Conservation (phyloP, 1,139 yeast genomes). For the Suhomyces bribrorum region DNA sequence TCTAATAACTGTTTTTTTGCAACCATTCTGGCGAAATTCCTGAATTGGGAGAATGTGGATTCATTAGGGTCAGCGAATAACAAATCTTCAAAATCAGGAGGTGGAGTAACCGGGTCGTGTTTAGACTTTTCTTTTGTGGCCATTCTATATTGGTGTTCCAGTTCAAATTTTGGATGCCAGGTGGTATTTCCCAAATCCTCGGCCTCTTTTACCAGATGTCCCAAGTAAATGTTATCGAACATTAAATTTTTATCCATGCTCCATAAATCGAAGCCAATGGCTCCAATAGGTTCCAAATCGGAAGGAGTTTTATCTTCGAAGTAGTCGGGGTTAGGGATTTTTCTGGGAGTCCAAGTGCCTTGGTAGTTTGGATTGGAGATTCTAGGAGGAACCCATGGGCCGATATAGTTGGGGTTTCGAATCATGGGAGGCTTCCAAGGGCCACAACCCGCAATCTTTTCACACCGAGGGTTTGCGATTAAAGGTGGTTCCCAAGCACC, state of each 20-base stretch:
- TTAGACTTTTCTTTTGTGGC: constrained; percentile 29
- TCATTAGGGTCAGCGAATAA: constrained; percentile 24
- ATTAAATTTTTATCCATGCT: constrained; percentile 73
- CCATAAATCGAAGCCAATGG: constrained; percentile 89
- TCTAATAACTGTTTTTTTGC: constrained; percentile 25
- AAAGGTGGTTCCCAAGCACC: constrained; percentile 79
- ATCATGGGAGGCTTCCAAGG: constrained; percentile 58
- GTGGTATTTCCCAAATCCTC: constrained; percentile 80
- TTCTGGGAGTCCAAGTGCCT: constrained; percentile 78
- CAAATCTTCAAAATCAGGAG: constrained; percentile 40
- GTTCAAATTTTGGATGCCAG: constrained; percentile 57
- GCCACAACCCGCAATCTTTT: constrained; percentile 70
- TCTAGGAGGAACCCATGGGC: constrained; percentile 73
- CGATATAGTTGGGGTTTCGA: constrained; percentile 69
- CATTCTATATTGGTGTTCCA: constrained; percentile 51
- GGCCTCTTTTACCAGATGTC: constrained; percentile 80
- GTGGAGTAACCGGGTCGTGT: constrained; percentile 42
- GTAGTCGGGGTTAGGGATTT: constrained; percentile 68
- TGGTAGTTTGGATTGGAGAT: constrained; percentile 72
- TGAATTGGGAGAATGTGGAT: constrained; percentile 20
- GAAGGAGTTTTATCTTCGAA: constrained; percentile 61
- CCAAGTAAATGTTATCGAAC: constrained; percentile 83
- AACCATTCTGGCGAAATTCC: constrained; percentile 24
- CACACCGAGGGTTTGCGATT: constrained; percentile 72
- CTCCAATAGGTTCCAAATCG: constrained; percentile 64